Evolutionary conservation across 805 yeast genomes (phyloP), one percentile per base, ranked within the genome.

Genomic region (Sugiyamaella chiloensis): DNA sequence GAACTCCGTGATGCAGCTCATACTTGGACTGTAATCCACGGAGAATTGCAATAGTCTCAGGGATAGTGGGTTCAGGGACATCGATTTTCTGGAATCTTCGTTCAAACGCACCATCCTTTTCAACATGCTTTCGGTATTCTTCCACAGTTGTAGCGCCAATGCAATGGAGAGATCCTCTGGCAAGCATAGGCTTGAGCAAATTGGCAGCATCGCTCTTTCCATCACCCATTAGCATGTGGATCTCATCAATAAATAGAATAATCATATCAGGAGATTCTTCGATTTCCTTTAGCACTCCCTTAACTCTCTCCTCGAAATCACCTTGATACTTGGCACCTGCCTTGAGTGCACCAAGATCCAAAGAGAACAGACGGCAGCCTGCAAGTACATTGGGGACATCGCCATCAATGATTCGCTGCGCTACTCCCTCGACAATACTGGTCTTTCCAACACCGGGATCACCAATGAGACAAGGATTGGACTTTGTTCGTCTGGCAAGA

Each of bases 381-480:
- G 86, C 85, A 56, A 93, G 74, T 53, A 91, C 87, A 21, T 81
- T 78, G 36, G 99, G 99, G 12, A 93, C 96, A 68, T 93, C 99
- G 54, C 87, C 87, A 62, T 93, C 97, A 51, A 93, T 81, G 54
- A 93, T 88, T 70, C 99, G 79, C 69, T 91, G 98, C 9, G 99
- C 98, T 48, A 93, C 97, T 61, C 98, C 99, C 71, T 93, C 99
- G 44, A 93, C 96, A 59, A 93, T 91, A 24, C 96, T 87, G 31
- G 99, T 93, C 72, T 93, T 93, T 76, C 99, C 99, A 46, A 93
- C 97, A 80, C 99, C 99, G 35, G 99, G 96, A 62, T 93, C 99
- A 75, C 99, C 99, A 60, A 93, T 89, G 51, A 93, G 71, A 60
- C 96, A 93, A 12, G 98, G 96, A 64, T 93, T 93, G 5, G 97